Evolutionary conservation across 352 stramenopile species (phyloP), one percentile per base, ranked within the genome.

Genomic region (Globisporangium takayamanum): DNA sequence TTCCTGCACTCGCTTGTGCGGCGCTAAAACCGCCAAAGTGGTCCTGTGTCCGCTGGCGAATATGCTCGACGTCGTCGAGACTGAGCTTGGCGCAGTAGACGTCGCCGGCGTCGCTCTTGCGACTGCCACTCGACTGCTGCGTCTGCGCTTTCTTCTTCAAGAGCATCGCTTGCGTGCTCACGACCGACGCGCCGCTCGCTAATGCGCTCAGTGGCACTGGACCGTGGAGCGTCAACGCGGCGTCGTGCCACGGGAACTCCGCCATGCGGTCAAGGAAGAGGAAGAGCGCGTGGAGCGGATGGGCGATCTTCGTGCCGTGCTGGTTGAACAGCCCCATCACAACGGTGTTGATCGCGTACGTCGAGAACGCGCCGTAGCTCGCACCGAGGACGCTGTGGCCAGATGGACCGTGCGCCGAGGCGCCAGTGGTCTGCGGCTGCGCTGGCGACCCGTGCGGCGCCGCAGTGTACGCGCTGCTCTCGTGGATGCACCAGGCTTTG

Each of bases 261-360:
- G 76, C 77, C 68, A 94, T 74, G 16, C 79, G 73, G 65, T 95
- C 82, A 50, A 97, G 64, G 54, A 97, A 97, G 20, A 95, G 62
- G 41, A 84, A 80, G 48, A 97, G 59, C 8, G 85, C 87, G 36
- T 91, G 73, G n/a, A 97, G 64, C 39, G 89, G 87, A 46, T 93
- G 84, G 8, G 71, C 74, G 22, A 97, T 79, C 14, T 59, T 60
- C 18, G 74, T 59, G 6, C 86, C 82, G 66, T 94, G 73, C 55
- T 88, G 71, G 64, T 96, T 96, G 53, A 97, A 92, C 5, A 97
- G 68, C 42, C 79, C 77, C 71, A 97, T 90, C 6, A 97, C 82
- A 42, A 96, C 91, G 39, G 86, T 94, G 56, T 94, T 94, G 28
- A 97, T 72, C 28, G 89, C 87, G 62, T 92, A 93, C 20, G 84